A percentile compares a stretch with the other conserved stretches of the same genome.
Evolutionary conservation across 2,329 filamentous ascomycete genomes (phyloP).

Genomic region (Ophiostoma australiae): DNA sequence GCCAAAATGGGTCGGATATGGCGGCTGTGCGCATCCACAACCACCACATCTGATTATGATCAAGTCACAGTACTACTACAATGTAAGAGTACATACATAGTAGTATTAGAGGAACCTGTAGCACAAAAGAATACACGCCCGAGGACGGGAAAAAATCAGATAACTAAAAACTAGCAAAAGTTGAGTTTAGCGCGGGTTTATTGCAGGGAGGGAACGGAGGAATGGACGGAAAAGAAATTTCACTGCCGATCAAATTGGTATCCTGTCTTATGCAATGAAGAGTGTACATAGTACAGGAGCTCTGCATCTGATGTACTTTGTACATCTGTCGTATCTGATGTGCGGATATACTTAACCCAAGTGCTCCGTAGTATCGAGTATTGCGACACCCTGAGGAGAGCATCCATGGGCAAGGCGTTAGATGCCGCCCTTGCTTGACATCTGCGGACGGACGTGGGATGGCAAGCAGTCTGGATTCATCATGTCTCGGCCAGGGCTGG

Average conservation of each 20-base stretch:
- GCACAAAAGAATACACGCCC: background rate
- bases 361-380: background rate
- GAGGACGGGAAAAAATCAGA: conserved; percentile 7
- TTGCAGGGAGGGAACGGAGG: background rate
- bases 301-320: background rate
- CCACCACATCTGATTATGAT: background rate
- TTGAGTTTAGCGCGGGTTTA: background rate
- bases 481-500: background rate
- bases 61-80: too few relatives aligned
- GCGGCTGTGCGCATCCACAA: background rate
- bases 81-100: too few relatives aligned
- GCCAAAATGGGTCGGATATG: background rate
- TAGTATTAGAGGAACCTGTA: background rate
- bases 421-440: background rate
- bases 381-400: background rate
- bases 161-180: conserved; percentile 6
- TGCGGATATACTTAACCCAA: background rate
- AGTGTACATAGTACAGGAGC: too few relatives aligned
- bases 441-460: background rate
- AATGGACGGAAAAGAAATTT: conserved; percentile 4
- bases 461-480: background rate
- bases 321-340: background rate
- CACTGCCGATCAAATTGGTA: conserved; percentile 2
- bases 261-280: background rate
- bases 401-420: background rate